Evolutionary conservation across 352 stramenopile genomes (phyloP), one percentile per base, ranked within the genome.

Genomic region (Aphanomyces invadans): DNA sequence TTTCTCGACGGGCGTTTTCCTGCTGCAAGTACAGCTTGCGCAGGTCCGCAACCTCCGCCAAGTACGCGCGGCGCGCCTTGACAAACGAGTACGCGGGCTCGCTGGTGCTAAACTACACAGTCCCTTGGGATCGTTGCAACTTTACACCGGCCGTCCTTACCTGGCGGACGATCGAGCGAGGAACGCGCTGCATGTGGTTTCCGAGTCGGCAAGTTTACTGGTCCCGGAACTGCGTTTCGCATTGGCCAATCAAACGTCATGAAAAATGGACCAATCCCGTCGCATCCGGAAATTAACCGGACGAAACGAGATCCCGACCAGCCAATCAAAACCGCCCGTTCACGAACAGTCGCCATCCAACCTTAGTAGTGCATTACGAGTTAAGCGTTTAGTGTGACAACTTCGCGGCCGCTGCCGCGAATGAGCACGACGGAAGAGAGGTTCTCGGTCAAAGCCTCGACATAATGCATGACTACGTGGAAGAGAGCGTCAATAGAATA

Each of bases 11-110:
- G 11, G 78, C 76, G 45, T 71, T 73, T 57, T 89, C 85, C 54
- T 91, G 80, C 28, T 78, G 71, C 29, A 90, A 85, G 70, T 92
- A 93, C 48, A 84, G 72, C 68, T 88, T 81, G 54, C 85, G 85
- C 61, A 93, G 65, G 32, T 64, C 67, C 39, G 77, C 76, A 12
- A 93, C 77, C 66, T 93, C 85, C 49, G 77, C 67, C 32, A 78
- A 71, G 74, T 93, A 93, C 54, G 80, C 83, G 17, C 71, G 70
- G 61, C 85, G 85, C 31, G 81, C 65, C 73, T 89, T 77, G 2
- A 92, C 81, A 64, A 86, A 93, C 61, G 74, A 87, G 72, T 93
- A 93, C 31, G 77, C 64, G 38, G 60, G 33, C 32, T 67, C 60
- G 29, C 36, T 57, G n/a, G n/a, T n/a, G 60, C 60, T 67, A 29